Percentiles rank a stretch among this genome's conserved stretches.
Evolutionary conservation across 2,329 filamentous ascomycete genomes (phyloP).

Genomic region (Botrytis squamosa): DNA sequence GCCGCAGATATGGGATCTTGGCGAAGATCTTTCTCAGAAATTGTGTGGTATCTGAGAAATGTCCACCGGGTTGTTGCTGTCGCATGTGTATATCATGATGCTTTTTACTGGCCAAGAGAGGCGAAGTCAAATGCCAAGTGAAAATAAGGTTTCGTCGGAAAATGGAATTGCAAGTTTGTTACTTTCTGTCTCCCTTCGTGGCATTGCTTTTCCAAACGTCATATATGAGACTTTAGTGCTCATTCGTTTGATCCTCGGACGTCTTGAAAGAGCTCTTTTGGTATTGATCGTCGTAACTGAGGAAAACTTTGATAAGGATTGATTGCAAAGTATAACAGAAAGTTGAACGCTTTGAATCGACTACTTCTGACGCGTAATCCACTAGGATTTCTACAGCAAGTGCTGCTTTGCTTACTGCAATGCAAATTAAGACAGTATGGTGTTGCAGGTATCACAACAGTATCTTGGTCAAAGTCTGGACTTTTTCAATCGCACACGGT

Average conservation of each 20-base stretch:
- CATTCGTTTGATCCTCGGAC: neutral
- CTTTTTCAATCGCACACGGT: neutral
- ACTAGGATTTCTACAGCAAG: constrained; percentile 3
- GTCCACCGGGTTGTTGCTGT: neutral
- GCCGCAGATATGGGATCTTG: constrained; percentile 16
- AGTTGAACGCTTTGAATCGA: neutral
- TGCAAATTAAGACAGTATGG: constrained; percentile 5
- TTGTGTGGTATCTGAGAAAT: neutral
- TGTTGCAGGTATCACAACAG: constrained; percentile 14
- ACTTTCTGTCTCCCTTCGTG: neutral
- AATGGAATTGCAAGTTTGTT: neutral
- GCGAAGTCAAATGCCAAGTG: constrained; percentile 19
- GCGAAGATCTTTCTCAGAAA: neutral
- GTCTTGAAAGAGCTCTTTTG: neutral
- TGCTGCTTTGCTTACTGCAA: constrained; percentile 15
- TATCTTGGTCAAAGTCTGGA: constrained; percentile 1
- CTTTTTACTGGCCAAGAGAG: constrained; percentile 19
- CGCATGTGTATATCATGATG: neutral
- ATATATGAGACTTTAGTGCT: constrained; percentile 1
- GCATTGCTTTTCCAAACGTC: constrained; percentile 15
- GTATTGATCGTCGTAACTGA: neutral
- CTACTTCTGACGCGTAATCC: neutral
- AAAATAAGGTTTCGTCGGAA: constrained; percentile 13
- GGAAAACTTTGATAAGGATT: neutral
- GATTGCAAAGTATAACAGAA: neutral